These are phyloP conservation scores for Stevia rebaudiana DNA, from an alignment of 140 eudicot species.

Conservation along the genomic window DNA sequence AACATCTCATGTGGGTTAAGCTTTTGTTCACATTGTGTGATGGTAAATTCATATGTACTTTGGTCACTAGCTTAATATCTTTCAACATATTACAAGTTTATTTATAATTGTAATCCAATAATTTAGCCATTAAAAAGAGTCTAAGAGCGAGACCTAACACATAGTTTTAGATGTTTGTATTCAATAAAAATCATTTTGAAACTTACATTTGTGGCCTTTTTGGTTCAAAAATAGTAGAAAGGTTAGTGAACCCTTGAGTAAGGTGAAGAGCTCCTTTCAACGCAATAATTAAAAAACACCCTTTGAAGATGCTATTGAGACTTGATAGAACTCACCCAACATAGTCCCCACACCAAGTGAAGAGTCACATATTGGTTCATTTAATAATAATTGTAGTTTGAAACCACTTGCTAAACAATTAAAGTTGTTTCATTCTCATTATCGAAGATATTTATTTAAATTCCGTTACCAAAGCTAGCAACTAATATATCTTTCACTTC, in stretches of 20 bases:
- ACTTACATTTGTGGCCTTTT: not conserved
- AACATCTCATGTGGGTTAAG: too few relatives aligned
- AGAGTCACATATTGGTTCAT: slow-evolving; percentile 21
- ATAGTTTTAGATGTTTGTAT: not conserved
- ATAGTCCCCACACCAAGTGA: slow-evolving; percentile 25
- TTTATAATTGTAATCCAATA: too few relatives aligned
- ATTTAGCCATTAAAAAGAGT: too few relatives aligned
- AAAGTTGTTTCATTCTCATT: slow-evolving; percentile 16
- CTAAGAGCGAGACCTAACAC: too few relatives aligned
- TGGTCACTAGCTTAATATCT: too few relatives aligned
- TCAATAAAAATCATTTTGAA: not conserved
- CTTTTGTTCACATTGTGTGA: too few relatives aligned
- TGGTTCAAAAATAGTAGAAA: not conserved
- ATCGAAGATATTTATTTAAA: not conserved
- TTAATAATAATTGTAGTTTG: slow-evolving; percentile 10
- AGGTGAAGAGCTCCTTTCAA: slow-evolving; percentile 25
- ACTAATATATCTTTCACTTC: not conserved
- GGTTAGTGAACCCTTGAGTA: slow-evolving; percentile 26
- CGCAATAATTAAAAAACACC: slow-evolving; percentile 21
- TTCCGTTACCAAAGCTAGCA: too few relatives aligned
- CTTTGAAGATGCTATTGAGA: slow-evolving; percentile 25
- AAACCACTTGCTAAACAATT: slow-evolving; percentile 22
- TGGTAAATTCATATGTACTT: too few relatives aligned
- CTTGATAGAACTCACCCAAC: slow-evolving; percentile 8
- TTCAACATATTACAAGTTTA: too few relatives aligned